Percentiles rank a stretch among this genome's conserved stretches.
phyloP scores from a whole-genome alignment of 768 basidiomycete genomes.

The Tylopilus plumbeoviolaceoides region DNA sequence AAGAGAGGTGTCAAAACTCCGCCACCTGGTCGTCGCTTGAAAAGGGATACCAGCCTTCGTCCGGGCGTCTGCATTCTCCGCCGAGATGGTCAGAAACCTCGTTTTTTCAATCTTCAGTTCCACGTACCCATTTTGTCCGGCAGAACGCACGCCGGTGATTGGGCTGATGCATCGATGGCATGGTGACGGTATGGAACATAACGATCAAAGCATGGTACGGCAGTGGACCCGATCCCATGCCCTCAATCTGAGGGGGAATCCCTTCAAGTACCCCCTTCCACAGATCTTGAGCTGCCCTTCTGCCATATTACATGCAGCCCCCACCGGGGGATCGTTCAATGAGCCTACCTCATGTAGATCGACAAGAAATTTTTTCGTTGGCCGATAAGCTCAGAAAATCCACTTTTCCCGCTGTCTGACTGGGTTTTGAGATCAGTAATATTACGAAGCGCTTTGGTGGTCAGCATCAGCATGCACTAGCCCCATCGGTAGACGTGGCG shows the following conservation, averaged over 20 bases:
- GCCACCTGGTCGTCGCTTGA: neutral
- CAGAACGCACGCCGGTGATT: neutral
- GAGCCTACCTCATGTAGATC: conserved; percentile 1
- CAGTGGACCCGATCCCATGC: neutral
- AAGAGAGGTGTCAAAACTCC: neutral
- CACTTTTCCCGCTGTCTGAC: neutral
- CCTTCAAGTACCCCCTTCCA: neutral
- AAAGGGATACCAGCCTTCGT: neutral
- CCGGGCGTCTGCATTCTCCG: conserved; percentile 5
- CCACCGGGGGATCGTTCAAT: neutral
- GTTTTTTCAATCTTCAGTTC: neutral
- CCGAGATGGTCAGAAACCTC: neutral
- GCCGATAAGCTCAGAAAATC: conserved; percentile 3
- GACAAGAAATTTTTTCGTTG: neutral
- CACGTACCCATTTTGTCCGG: neutral
- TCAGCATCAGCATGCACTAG: conserved; percentile 6
- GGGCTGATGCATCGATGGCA: neutral
- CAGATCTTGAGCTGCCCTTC: conserved; percentile 5
- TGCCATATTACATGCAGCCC: neutral
- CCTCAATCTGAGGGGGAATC: neutral
- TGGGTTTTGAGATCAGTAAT: neutral
- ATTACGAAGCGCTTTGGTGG: neutral
- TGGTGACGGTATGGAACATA: conserved; percentile 4
- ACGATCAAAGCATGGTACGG: neutral
- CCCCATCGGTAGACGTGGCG: neutral